Conservation (phyloP, 768 basidiomycete species). For the Tremella yokohamensis region DNA sequence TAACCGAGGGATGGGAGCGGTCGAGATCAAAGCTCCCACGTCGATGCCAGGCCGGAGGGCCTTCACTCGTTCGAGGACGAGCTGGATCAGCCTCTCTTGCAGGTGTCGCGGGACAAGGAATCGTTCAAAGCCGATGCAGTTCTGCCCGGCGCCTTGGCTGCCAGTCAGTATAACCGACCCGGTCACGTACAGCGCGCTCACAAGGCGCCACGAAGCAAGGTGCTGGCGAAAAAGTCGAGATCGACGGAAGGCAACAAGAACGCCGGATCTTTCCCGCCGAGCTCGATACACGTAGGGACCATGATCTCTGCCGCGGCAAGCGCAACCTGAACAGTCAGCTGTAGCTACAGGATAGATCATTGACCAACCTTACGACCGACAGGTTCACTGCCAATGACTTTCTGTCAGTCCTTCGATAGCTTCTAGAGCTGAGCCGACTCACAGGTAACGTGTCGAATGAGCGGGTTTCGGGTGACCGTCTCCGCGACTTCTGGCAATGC, state of each 20-base stretch:
- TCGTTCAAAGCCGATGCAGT: conserved; percentile 94
- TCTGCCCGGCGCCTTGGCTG: conserved; percentile 64
- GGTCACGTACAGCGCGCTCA: conserved; percentile 55
- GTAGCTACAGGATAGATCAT: background rate
- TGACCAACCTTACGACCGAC: conserved; percentile 54
- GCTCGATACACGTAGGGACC: conserved; percentile 86
- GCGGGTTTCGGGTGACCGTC: conserved; percentile 68
- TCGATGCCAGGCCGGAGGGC: conserved; percentile 75
- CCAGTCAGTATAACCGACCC: background rate
- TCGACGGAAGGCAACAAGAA: conserved; percentile 84
- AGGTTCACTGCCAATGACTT: conserved; percentile 51
- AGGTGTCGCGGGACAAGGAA: conserved; percentile 77
- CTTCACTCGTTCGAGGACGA: conserved; percentile 59
- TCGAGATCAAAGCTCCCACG: conserved; percentile 80
- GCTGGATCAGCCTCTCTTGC: conserved; percentile 68
- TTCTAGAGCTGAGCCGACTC: conserved; percentile 14
- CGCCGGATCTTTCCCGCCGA: conserved; percentile 95
- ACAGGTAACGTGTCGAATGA: conserved; percentile 83
- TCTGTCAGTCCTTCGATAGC: background rate
- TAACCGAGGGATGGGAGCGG: conserved; percentile 66
- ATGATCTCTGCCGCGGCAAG: conserved; percentile 76
- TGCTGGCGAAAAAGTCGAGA: conserved; percentile 69
- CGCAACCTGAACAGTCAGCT: conserved; percentile 57
- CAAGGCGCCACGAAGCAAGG: conserved; percentile 91
- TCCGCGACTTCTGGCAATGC: conserved; percentile 86